phyloP scores from a whole-genome alignment of 2,329 filamentous ascomycete genomes.

The Pezicula carpinea region DNA sequence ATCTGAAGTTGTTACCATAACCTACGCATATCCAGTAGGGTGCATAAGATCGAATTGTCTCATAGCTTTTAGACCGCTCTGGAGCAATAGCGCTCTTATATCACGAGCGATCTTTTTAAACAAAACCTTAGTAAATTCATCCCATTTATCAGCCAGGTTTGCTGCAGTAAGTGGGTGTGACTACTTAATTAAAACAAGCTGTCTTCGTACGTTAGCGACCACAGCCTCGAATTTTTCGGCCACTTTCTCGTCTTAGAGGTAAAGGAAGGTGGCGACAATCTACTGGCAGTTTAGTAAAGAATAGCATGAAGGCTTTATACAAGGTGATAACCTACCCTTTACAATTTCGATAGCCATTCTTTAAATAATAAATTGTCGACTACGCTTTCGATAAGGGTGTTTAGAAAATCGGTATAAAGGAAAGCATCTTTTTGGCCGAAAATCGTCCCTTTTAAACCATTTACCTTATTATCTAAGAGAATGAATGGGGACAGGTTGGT shows the following conservation, averaged over 20 bases:
- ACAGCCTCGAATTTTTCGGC: too few species aligned
- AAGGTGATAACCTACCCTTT: neutral
- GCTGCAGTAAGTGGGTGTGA: too few species aligned
- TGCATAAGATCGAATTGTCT: too few species aligned
- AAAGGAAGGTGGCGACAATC: neutral
- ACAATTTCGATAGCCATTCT: neutral
- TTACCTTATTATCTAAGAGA: neutral
- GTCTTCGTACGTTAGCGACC: too few species aligned
- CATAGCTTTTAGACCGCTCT: too few species aligned
- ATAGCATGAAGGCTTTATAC: neutral
- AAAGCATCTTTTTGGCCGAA: neutral
- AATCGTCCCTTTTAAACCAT: neutral
- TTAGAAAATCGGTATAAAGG: neutral
- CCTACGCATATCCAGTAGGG: too few species aligned
- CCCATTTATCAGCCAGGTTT: too few species aligned
- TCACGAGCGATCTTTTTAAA: too few species aligned
- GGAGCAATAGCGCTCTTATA: too few species aligned
- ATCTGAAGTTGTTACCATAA: too few species aligned
- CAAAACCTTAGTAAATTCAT: too few species aligned
- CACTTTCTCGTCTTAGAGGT: neutral
- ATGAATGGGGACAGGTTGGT: neutral
- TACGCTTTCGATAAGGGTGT: neutral
- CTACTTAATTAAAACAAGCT: too few species aligned
- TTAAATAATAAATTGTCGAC: neutral
- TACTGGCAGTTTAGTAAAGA: neutral